These are phyloP conservation scores for Reticulascus tulasneorum DNA, from an alignment of 2,329 filamentous ascomycete species.

Conservation along the genomic window DNA sequence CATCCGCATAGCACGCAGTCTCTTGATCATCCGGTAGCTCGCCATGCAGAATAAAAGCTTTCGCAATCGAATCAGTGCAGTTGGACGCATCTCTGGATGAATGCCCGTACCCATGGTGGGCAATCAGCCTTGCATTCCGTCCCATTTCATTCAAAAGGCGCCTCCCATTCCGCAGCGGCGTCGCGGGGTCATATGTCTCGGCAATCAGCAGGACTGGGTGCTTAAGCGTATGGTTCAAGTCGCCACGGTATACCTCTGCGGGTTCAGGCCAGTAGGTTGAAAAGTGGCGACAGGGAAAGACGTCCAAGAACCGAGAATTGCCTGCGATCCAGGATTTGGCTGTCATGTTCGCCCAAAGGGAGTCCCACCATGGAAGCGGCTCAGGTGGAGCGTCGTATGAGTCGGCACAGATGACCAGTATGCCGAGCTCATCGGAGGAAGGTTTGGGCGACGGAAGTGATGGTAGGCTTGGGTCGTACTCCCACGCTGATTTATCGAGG, in stretches of 20 bases:
- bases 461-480: slow-evolving; percentile 35
- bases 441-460: slow-evolving; percentile 22
- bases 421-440: slow-evolving; percentile 33
- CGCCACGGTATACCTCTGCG: slow-evolving; percentile 43
- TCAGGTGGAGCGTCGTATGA: slow-evolving; percentile 36
- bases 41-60: slow-evolving; percentile 36
- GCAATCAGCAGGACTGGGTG: slow-evolving; percentile 43
- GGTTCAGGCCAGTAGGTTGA: slow-evolving; percentile 39
- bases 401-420: slow-evolving; percentile 43
- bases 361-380: slow-evolving; percentile 40
- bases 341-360: slow-evolving; percentile 45
- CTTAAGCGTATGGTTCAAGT: slow-evolving; percentile 38
- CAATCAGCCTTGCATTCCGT: slow-evolving; percentile 41
- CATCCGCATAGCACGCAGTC: slow-evolving; percentile 41
- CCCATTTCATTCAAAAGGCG: slow-evolving; percentile 42
- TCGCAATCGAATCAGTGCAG: slow-evolving; percentile 40
- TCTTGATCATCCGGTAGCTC: slow-evolving; percentile 35
- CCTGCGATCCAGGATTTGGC: slow-evolving; percentile 40
- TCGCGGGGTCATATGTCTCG: slow-evolving; percentile 47
- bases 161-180: slow-evolving; percentile 43
- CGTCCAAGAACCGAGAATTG: slow-evolving; percentile 39
- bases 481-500: slow-evolving; percentile 34
- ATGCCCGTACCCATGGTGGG: slow-evolving; percentile 47
- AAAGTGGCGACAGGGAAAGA: slow-evolving; percentile 45
- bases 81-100: slow-evolving; percentile 39